phyloP scores from a whole-genome alignment of 306 rosid genomes.

The Abrus pulchellus region DNA sequence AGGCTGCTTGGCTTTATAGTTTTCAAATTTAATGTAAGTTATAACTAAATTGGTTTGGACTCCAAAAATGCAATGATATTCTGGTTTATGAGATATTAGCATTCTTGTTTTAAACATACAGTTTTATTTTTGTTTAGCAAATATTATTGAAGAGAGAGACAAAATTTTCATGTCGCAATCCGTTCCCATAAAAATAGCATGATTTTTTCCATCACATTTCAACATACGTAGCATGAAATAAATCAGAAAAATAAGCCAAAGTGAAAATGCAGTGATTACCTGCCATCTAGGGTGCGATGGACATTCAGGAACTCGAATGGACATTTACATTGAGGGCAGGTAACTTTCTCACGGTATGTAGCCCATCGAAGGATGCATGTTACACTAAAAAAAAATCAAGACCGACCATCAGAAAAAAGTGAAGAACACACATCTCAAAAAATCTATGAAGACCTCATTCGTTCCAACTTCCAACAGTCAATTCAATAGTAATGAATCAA shows the following conservation, averaged over 20 bases:
- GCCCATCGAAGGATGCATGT: slow-evolving; percentile 97
- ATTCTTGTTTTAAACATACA: no score
- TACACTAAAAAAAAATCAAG: slow-evolving; percentile 62
- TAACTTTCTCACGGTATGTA: slow-evolving; percentile 69
- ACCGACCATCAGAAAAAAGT: not conserved
- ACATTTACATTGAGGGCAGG: slow-evolving; percentile 93
- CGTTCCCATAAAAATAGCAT: slow-evolving; percentile 15
- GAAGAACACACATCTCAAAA: not conserved
- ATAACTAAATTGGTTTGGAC: no score
- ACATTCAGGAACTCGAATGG: slow-evolving; percentile 84
- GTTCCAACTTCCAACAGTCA: not conserved
- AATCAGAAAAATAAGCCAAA: slow-evolving; percentile 3
- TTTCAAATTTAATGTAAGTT: no score
- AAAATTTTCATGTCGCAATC: not conserved
- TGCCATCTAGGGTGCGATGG: slow-evolving; percentile 96
- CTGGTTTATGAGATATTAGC: no score
- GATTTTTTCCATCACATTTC: slow-evolving; percentile 24
- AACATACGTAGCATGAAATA: not conserved
- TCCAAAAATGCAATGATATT: no score
- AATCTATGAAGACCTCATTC: no score
- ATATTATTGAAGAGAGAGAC: not conserved
- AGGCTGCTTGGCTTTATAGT: no score
- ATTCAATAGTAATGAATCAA: not conserved
- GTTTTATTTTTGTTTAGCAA: no score
- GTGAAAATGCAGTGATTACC: slow-evolving; percentile 54